These are phyloP conservation scores for Kickxella alabastrina DNA, from an alignment of 192 early-diverging fungal genomes.

Conservation along the genomic window DNA sequence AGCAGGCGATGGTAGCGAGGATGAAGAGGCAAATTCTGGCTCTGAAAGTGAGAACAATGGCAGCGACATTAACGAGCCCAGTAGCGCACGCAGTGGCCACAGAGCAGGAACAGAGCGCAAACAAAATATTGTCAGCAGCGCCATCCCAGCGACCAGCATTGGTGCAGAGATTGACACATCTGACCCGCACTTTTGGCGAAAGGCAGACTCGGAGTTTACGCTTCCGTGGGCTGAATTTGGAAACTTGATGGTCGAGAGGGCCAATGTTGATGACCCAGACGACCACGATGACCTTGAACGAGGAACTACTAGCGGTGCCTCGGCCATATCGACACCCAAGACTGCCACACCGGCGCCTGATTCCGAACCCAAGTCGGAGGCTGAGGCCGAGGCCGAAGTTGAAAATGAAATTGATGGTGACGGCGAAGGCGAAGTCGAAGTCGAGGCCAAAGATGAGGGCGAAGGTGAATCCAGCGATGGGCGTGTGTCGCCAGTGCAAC, in stretches of 20 bases:
- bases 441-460: constrained; percentile 10
- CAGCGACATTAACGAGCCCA: neutral
- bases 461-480: constrained; percentile 24
- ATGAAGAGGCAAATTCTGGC: neutral
- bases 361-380: constrained; percentile 1
- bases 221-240: constrained; percentile 50
- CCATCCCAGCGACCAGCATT: constrained; percentile 14
- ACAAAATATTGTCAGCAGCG: neutral
- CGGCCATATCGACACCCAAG: constrained; percentile 5
- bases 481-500: constrained; percentile 18
- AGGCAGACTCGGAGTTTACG: constrained; percentile 25
- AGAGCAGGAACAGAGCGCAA: no score
- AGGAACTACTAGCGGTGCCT: constrained; percentile 1
- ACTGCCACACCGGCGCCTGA: constrained; percentile 10
- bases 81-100: neutral
- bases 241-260: constrained; percentile 42
- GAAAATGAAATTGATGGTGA: constrained; percentile 1
- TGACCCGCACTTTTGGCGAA: constrained; percentile 47
- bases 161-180: constrained; percentile 21
- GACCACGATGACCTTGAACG: constrained; percentile 16
- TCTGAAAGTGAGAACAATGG: neutral
- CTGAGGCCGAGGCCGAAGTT: constrained; percentile 11
- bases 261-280: constrained; percentile 23
- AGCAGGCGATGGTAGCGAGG: neutral
- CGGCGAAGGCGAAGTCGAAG: neutral